Evolutionary conservation across 192 early-diverging fungal genomes (phyloP), one percentile per base, ranked within the genome.

Genomic region (Backusella australiensis): DNA sequence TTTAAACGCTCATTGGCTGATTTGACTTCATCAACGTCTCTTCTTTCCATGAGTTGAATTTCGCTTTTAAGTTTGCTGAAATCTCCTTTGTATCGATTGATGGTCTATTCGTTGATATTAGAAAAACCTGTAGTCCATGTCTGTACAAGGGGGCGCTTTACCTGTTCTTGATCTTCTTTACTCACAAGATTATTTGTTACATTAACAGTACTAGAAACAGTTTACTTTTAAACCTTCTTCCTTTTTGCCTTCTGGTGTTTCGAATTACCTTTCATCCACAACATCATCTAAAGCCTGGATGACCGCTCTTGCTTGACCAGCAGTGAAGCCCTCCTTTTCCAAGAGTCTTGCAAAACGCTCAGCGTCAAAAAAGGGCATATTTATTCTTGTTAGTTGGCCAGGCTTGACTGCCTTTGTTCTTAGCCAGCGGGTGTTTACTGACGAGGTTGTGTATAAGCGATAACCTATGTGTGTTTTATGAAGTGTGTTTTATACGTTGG

Each of bases 11-110:
- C 91, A 67, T 94, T 94, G 69, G 96, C 94, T 42, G 92, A 80
- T 80, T 94, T 93, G 74, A 96, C 88, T 35, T 93, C 81, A 7
- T 89, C 86, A 63, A 95, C 95, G 70, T 98, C 95, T 56, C 91
- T 94, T 83, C 94, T 93, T 78, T 96, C 95, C 59, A 96, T 83
- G 82, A 94, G 87, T 46, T 94, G 93, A n/a, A 98, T 89, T 74
- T 96, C 96, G 1, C 89, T 88, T 75, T 95, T 93, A 14, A 98
- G 89, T 39, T 93, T 93, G 7, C 91, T 88, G 67, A 98, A 95
- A 76, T 96, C 94, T 19, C 94, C 92, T 78, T 92, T 94, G 79
- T 93, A 93, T 79, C 90, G 90, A 76, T 95, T 92, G 32, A 95
- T 86, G 2, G 91, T 90, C 90, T 92, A 70, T 35, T 15, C 0